phyloP scores from a whole-genome alignment of 768 basidiomycete genomes.

The Gymnopilus junonius region DNA sequence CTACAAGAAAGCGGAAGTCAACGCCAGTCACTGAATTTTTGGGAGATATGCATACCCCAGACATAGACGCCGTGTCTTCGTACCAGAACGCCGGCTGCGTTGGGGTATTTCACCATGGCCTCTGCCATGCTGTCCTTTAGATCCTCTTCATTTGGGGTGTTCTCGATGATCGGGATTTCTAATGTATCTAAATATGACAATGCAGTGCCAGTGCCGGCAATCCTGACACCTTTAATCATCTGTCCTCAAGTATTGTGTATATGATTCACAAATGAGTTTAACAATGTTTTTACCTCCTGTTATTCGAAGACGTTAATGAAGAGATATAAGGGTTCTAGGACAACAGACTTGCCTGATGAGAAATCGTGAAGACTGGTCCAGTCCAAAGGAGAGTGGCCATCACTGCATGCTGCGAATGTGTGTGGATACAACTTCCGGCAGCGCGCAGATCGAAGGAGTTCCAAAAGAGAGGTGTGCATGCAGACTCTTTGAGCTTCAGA shows the following conservation, averaged over 20 bases:
- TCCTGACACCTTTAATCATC: conserved; percentile 92
- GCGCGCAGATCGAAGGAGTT: conserved; percentile 82
- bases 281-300: conserved; percentile 45
- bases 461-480: conserved; percentile 92
- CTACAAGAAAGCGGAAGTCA: conserved; percentile 31
- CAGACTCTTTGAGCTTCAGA: conserved; percentile 77
- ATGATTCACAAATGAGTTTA: background rate
- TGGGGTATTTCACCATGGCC: conserved; percentile 80
- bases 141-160: conserved; percentile 90
- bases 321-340: conserved; percentile 4
- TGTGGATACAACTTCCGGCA: conserved; percentile 90
- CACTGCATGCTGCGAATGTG: conserved; percentile 89
- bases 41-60: conserved; percentile 61
- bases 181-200: conserved; percentile 87
- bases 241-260: conserved; percentile 30
- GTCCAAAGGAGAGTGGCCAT: conserved; percentile 85
- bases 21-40: background rate
- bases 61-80: conserved; percentile 84
- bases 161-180: conserved; percentile 87
- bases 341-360: conserved; percentile 66
- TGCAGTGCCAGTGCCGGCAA: conserved; percentile 75
- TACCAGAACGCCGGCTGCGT: conserved; percentile 79
- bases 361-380: conserved; percentile 73
- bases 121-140: conserved; percentile 87
- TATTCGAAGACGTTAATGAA: conserved; percentile 5